Base-by-base conservation (phyloP, 805 yeast species). In the Candida boleticola region DNA sequence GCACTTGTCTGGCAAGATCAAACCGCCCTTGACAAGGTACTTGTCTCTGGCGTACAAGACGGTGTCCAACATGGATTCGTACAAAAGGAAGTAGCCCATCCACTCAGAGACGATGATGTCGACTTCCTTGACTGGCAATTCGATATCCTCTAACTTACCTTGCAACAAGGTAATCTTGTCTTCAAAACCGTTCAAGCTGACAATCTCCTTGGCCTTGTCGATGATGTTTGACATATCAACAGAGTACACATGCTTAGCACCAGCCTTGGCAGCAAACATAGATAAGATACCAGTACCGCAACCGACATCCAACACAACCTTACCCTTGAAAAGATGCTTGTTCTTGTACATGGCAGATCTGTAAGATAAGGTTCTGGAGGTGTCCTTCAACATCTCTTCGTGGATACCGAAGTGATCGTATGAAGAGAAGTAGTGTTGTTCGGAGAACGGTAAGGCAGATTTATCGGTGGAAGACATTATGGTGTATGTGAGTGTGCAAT, bases 251-350 rank as follows among this genome's bases (percentile, higher is more conserved):
- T 89, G 97, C 64, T 89, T 89, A 49, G 99, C 99, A 51, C 99
- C 99, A n/a, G 97, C 95, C 60, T 83, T 84, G 39, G 92, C 97
- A 14, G 98, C 98, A 74, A 93, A 93, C 96, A 93, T 88, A 20
- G 97, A 90, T 48, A 93, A 71, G 52, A 93, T 89, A 53, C 99
- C 99, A 17, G 99, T 93, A 53, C 99, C 99, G 66, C 99, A 95
- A 38, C 99, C 99, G 44, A 93, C 99, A 68, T 93, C 99, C 44
- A 93, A 73, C 5, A 93, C 99, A 47, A 92, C 69, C 72, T 93
- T 93, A 66, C 82, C 97, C 63, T 89, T 89, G 74, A 93, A 92
- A 41, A 89, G 68, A 52, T 84, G 85, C 56, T 83, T 83, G 73
- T 93, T 93, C 64, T 88, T 89, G 70, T 81, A 80, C 64, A 93